Percentiles rank a stretch among this genome's conserved stretches.
phyloP scores from a whole-genome alignment of 768 basidiomycete genomes.

The Mycena floridula region DNA sequence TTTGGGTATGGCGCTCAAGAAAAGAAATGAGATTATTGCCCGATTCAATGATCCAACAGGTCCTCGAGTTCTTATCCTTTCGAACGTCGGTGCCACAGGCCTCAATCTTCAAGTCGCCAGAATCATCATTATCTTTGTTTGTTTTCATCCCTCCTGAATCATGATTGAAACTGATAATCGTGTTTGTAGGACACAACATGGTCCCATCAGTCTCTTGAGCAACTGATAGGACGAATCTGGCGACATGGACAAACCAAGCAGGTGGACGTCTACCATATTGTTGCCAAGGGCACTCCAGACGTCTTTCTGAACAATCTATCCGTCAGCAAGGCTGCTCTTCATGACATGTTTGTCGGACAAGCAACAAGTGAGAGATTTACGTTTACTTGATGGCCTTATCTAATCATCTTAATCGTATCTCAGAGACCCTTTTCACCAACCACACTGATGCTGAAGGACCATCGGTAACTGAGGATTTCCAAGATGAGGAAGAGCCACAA shows the following conservation, averaged over 20 bases:
- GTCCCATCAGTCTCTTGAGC: constrained; percentile 16
- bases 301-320: constrained; percentile 18
- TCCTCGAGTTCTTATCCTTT: neutral
- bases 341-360: too few species aligned
- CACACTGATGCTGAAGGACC: too few species aligned
- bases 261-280: constrained; percentile 12
- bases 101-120: neutral
- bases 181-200: constrained; percentile 14
- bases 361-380: too few species aligned
- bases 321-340: too few species aligned
- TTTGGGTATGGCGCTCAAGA: neutral
- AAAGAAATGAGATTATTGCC: neutral
- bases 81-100: neutral
- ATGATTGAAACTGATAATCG: neutral
- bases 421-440: too few species aligned
- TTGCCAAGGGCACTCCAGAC: constrained; percentile 9
- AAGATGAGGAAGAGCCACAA: too few species aligned
- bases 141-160: neutral
- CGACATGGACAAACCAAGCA: constrained; percentile 8
- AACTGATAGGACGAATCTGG: constrained; percentile 12
- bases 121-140: neutral
- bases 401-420: too few species aligned
- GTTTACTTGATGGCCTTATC: too few species aligned
- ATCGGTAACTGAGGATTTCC: too few species aligned
- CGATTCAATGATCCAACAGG: neutral